Base-by-base conservation (phyloP, 805 yeast genomes). In the Zygosaccharomyces kombuchaensis region DNA sequence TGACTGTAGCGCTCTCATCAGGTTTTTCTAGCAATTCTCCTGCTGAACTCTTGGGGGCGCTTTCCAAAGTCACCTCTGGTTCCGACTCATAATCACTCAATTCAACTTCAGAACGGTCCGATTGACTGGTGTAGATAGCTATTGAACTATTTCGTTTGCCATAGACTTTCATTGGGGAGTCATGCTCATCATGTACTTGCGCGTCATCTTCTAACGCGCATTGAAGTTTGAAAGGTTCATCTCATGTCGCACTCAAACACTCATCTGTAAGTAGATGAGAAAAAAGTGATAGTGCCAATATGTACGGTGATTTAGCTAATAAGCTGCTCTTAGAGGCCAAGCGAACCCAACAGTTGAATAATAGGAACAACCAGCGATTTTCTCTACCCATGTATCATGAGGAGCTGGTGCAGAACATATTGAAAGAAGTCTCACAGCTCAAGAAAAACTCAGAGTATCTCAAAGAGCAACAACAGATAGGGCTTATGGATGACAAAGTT, bases 271-370 rank as follows among this genome's bases (percentile, higher is more conserved):
- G 9, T 10, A 12, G 27, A 9, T 16, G 23, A 35, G 22, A 12
- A 27, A 14, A 25, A 10, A 27, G 41, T 29, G 37, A 42, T 13
- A 36, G 30, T 14, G 17, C 34, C 21, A 10, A n/a, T 9, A 91
- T 91, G 99, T 87, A 87, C 57, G 97, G 97, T 23, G 97, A 90
- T 56, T 57, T 78, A 4, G 96, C 91, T 2, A 78, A 80, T 50
- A 91, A 91, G 63, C 76, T 91, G n/a, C 74, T 87, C 1, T 71
- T 80, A 29, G 97, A 93, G 47, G 93, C 97, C 12, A 84, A 89
- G 51, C 72, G 98, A 53, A 70, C 96, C 0, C 76, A 75, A 48
- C 75, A 78, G 17, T 67, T 91, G 26, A 83, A 81, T 37, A 45
- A 47, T 43, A 54, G 57, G 44, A 48, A 50, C 34, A 43, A 45